Evolutionary conservation across 1,139 yeast species (phyloP).

Genomic region (Blastobotrys serpentis): DNA sequence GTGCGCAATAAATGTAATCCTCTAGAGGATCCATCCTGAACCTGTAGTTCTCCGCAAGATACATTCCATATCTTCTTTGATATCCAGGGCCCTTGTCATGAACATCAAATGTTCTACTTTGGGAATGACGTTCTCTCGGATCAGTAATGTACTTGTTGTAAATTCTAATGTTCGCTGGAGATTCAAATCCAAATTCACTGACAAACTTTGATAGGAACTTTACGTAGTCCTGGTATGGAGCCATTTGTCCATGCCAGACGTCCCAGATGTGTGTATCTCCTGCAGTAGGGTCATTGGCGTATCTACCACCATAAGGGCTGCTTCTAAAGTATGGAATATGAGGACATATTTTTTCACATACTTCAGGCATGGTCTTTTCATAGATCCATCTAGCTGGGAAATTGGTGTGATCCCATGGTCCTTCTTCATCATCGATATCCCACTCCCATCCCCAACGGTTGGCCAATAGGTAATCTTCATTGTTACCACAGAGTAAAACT

Average conservation of each 20-base stretch:
- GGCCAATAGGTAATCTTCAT: slow-evolving; percentile 50
- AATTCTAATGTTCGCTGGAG: slow-evolving; percentile 41
- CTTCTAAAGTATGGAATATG: slow-evolving; percentile 44
- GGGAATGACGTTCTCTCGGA: slow-evolving; percentile 40
- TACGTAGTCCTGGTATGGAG: slow-evolving; percentile 46
- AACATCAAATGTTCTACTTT: slow-evolving; percentile 41
- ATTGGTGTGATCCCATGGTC: slow-evolving; percentile 36
- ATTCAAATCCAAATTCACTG: slow-evolving; percentile 51
- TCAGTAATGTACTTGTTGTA: slow-evolving; percentile 39
- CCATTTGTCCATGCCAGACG: slow-evolving; percentile 50
- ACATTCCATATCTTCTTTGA: slow-evolving; percentile 44
- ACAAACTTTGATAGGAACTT: slow-evolving; percentile 46
- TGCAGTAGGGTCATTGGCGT: slow-evolving; percentile 39
- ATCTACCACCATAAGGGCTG: slow-evolving; percentile 46
- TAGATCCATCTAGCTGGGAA: slow-evolving; percentile 47
- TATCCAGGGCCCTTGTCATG: slow-evolving; percentile 47
- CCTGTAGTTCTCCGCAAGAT: slow-evolving; percentile 44
- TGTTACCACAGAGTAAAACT: slow-evolving; percentile 45
- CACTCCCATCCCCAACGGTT: slow-evolving; percentile 39
- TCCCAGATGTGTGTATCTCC: slow-evolving; percentile 54
- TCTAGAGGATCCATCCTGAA: slow-evolving; percentile 37
- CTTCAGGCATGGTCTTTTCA: slow-evolving; percentile 41
- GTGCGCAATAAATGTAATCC: slow-evolving; percentile 48
- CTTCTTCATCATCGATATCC: slow-evolving; percentile 37
- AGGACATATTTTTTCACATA: slow-evolving; percentile 32